A percentile compares a stretch with the other conserved stretches of the same genome.
Conservation (phyloP, 148 eudicot species). For the Pharnaceum exiguum region DNA sequence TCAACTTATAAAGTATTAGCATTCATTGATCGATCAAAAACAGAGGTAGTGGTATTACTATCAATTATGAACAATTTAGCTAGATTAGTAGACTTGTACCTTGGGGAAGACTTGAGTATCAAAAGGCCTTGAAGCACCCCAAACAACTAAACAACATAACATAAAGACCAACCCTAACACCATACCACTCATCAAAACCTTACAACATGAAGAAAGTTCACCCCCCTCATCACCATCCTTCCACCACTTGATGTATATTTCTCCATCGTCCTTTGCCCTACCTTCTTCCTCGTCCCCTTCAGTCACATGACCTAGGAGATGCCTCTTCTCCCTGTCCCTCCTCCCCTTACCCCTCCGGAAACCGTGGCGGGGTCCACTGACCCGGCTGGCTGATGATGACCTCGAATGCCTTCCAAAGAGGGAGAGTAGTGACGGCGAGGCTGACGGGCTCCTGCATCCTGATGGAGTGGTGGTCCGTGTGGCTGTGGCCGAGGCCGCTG, state of each 20-base stretch:
- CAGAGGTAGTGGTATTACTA: too few species aligned
- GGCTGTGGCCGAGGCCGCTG: conserved; percentile 22
- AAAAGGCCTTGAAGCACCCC: conserved; percentile 60
- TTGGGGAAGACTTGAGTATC: conserved; percentile 35
- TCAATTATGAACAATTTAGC: too few species aligned
- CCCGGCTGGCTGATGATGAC: conserved; percentile 37
- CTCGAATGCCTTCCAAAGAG: conserved; percentile 19
- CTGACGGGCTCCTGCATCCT: conserved; percentile 32
- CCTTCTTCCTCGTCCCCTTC: conserved; percentile 5
- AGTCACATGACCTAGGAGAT: conserved; percentile 2
- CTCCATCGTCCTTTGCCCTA: conserved; percentile 11
- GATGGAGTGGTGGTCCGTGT: conserved; percentile 21
- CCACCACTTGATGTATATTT: conserved; percentile 30
- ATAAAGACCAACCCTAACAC: conserved; percentile 25
- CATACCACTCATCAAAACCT: conserved; percentile 20
- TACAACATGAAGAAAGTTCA: conserved; percentile 16
- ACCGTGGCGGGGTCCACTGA: conserved; percentile 27
- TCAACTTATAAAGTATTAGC: too few species aligned
- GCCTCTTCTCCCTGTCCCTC: conserved; percentile 20
- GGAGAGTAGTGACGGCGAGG: conserved; percentile 31
- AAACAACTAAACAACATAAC: conserved; percentile 44
- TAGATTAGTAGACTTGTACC: conserved; percentile 25
- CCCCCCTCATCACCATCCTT: conserved; percentile 37
- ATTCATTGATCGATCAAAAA: too few species aligned
- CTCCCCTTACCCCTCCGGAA: conserved; percentile 26